These are phyloP conservation scores for Chlorokybus atmophyticus DNA, from an alignment of 139 green algal species.

Conservation along the genomic window DNA sequence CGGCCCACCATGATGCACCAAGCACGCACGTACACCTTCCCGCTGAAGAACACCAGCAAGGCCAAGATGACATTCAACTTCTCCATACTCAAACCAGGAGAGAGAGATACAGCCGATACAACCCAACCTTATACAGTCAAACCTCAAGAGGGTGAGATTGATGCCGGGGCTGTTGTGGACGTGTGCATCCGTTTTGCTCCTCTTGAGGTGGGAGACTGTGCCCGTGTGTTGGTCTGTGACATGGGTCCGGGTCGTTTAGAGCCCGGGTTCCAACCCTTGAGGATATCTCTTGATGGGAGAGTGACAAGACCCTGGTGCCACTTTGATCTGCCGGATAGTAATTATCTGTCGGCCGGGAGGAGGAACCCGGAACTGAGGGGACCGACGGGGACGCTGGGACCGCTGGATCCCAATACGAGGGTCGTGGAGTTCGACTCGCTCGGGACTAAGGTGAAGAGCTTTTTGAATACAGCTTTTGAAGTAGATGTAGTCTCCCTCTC, in stretches of 20 bases:
- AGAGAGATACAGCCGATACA: too few relatives aligned
- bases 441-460: constrained; percentile 39
- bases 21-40: constrained; percentile 48
- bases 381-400: constrained; percentile 34
- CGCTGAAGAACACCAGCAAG: constrained; percentile 45
- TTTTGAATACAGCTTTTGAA: too few relatives aligned
- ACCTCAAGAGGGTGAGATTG: constrained; percentile 30
- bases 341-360: constrained; percentile 43
- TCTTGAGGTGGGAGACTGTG: constrained; percentile 51
- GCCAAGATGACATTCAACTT: constrained; percentile 43
- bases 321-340: constrained; percentile 58
- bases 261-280: constrained; percentile 18
- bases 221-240: constrained; percentile 34
- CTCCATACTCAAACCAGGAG: neutral
- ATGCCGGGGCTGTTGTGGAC: constrained; percentile 31
- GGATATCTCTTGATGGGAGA: constrained; percentile 28
- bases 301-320: constrained; percentile 62
- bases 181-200: constrained; percentile 59
- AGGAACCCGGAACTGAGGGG: constrained; percentile 44
- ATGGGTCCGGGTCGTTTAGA: constrained; percentile 52
- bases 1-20: constrained; percentile 74
- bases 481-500: too few relatives aligned
- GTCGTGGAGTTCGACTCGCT: constrained; percentile 58
- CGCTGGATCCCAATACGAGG: constrained; percentile 48
- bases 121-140: neutral